These are phyloP conservation scores for Leishmania martiniquensis DNA, from an alignment of 208 protist genomes.

Conservation along the genomic window DNA sequence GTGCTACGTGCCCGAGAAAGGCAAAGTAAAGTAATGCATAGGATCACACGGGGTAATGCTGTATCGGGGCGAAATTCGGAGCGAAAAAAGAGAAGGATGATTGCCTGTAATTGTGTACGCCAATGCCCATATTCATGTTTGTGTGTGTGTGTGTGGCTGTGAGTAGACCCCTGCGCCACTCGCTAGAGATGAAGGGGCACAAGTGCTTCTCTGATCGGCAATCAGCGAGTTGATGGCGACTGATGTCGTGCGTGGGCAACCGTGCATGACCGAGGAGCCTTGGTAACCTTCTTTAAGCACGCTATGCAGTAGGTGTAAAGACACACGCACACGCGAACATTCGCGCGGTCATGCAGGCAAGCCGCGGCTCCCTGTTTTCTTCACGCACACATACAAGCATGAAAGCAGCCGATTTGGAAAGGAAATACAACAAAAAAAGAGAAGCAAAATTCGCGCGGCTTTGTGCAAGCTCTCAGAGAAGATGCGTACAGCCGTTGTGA, in stretches of 20 bases:
- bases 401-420: not conserved
- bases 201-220: not conserved
- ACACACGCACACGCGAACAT: not conserved
- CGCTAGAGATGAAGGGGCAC: not conserved
- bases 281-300: not conserved
- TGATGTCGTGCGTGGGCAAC: not conserved
- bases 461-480: not conserved
- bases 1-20: not conserved
- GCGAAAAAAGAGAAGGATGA: not conserved
- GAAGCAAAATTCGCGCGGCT: not conserved
- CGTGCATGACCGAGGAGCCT: not conserved
- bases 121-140: not conserved
- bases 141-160: not conserved
- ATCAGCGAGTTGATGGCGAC: not conserved
- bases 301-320: not conserved
- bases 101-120: not conserved
- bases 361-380: not conserved
- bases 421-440: not conserved
- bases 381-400: not conserved
- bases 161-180: not conserved
- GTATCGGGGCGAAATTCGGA: not conserved
- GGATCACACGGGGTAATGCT: not conserved
- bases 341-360: not conserved
- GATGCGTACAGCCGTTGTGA: not conserved
- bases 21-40: not conserved